Base-by-base conservation (phyloP, 179 eudicot species). In the Corrigiola litoralis region DNA sequence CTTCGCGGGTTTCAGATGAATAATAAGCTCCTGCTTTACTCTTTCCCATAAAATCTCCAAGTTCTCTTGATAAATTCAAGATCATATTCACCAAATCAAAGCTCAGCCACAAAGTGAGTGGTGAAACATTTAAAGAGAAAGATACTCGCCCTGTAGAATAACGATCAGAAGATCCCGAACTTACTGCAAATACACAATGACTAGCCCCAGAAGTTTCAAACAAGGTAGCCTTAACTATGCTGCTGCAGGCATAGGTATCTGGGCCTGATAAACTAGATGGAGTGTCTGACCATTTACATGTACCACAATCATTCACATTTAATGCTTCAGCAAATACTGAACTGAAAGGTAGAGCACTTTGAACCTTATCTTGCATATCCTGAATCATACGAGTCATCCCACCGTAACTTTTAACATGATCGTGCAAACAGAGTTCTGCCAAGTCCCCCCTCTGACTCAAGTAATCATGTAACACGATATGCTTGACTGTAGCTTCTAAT, bases 71-170 rank as follows among this genome's bases (percentile, higher is more conserved):
- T 52, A 84, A 67, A 65, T 76, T 80, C 56, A 78, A 21, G 38
- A 79, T 34, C 73, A 42, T 44, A 29, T 66, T 69, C 24, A 91
- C 61, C 63, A 86, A 68, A 56, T 75, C 73, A 54, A 84, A 64
- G 69, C 87, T 78, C 66, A 82, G 68, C 97, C 97, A 94, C 61
- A 82, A 80, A 70, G 79, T 69, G 48, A 88, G 72, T 23, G 83
- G 85, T 14, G 99, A 92, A 72, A 94, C 73, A 77, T 84, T 75
- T 25, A 94, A 60, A 6, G 96, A 77, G 64, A 94, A 79, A 29
- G 85, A 86, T 47, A 71, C 61, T 38, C 80, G 72, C 67, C 84
- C 82, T 55, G 65, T 47, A 52, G 68, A 69, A 20, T 61, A 51
- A 54, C 70, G 70, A 66, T 60, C 68, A 31, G 77, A 67, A 63